phyloP scores from a whole-genome alignment of 352 stramenopile genomes.

The Pythium phragmiticola region DNA sequence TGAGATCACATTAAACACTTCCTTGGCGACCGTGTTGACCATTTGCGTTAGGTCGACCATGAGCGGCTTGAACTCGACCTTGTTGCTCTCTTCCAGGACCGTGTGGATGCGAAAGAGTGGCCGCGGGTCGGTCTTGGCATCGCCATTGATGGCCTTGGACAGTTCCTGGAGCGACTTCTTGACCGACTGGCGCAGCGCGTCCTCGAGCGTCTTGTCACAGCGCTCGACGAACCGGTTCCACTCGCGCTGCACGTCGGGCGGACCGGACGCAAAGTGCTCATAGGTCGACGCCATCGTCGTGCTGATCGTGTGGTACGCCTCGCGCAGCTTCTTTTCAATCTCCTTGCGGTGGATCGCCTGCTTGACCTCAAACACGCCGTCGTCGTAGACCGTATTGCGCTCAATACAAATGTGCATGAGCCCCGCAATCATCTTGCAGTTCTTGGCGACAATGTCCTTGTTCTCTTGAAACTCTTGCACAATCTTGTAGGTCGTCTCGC shows the following conservation, averaged over 20 bases:
- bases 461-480: conserved; percentile 90
- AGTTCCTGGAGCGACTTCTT: conserved; percentile 95
- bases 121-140: conserved; percentile 89
- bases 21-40: conserved; percentile 93
- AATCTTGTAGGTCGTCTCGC: conserved; percentile 86
- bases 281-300: conserved; percentile 92
- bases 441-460: conserved; percentile 84
- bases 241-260: conserved; percentile 90
- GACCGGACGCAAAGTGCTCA: conserved; percentile 87
- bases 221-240: conserved; percentile 90
- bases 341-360: conserved; percentile 88
- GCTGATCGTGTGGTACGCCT: conserved; percentile 84
- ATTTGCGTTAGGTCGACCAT: conserved; percentile 94
- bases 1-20: conserved; percentile 93
- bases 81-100: conserved; percentile 89
- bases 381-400: conserved; percentile 92
- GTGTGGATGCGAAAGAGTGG: conserved; percentile 93
- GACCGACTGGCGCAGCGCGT: conserved; percentile 89
- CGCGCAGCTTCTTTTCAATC: conserved; percentile 73
- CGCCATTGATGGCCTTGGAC: conserved; percentile 92
- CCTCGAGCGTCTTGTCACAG: conserved; percentile 90
- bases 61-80: conserved; percentile 92
- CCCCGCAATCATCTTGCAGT: conserved; percentile 87
- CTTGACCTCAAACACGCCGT: conserved; percentile 91
- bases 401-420: conserved; percentile 93